Conservation (phyloP, 148 eudicot genomes). For the Pouteria glomerata region DNA sequence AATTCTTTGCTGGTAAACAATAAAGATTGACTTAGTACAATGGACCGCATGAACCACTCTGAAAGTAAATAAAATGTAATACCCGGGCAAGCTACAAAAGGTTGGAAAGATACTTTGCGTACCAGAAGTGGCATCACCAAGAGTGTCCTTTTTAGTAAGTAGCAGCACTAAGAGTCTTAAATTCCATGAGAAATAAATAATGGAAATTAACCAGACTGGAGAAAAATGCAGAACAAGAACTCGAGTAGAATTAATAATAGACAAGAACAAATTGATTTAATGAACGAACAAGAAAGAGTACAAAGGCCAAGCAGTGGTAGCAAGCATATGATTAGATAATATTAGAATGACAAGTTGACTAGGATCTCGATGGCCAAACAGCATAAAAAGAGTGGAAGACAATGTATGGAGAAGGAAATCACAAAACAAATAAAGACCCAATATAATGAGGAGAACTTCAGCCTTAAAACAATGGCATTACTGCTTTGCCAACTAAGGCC, state of each 20-base stretch:
- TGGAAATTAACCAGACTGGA: not conserved
- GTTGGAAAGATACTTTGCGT: not conserved
- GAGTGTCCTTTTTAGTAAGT: too few species aligned
- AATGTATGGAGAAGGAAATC: not conserved
- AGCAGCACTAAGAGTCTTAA: not conserved
- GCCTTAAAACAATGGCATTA: not conserved
- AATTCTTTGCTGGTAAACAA: not conserved
- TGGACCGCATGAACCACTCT: slow-evolving; percentile 3
- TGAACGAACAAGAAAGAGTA: not conserved
- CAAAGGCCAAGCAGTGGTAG: not conserved
- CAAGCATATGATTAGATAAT: not conserved
- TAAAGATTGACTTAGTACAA: not conserved
- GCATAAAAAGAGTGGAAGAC: not conserved
- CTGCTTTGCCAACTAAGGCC: not conserved
- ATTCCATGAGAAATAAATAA: not conserved
- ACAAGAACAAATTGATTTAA: not conserved
- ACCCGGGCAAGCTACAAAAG: not conserved
- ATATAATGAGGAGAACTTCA: not conserved
- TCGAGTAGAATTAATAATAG: not conserved
- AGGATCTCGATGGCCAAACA: not conserved
- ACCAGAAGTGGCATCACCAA: not conserved
- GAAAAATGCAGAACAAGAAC: not conserved
- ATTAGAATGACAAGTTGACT: not conserved
- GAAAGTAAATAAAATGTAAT: not conserved
- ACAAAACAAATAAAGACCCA: not conserved